phyloP scores from a whole-genome alignment of 805 yeast species.

The Schizosaccharomyces lindneri region DNA sequence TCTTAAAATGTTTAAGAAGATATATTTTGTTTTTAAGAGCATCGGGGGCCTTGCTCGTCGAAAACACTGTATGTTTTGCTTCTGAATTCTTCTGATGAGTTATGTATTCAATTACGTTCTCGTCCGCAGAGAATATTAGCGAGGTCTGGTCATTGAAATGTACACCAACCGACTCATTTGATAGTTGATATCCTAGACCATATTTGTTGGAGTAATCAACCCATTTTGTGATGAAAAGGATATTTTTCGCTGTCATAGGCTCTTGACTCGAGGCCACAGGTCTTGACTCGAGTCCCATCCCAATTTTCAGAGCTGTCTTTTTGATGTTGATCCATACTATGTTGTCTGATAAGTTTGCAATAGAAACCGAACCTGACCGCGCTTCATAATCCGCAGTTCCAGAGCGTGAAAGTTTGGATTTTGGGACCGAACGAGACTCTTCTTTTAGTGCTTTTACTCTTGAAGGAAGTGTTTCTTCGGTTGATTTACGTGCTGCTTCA shows the following conservation, averaged over 20 bases:
- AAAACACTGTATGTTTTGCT: not conserved
- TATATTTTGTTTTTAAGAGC: constrained; percentile 36
- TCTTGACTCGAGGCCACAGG: not conserved
- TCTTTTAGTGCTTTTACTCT: not conserved
- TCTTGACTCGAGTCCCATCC: not conserved
- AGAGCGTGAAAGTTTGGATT: not conserved
- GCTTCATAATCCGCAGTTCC: not conserved
- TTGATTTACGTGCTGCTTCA: not conserved
- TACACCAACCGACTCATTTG: constrained; percentile 76
- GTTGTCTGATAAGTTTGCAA: too few species aligned
- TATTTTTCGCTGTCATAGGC: too few species aligned
- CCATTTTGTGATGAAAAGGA: constrained; percentile 62
- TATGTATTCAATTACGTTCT: constrained; percentile 8
- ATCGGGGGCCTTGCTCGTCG: not conserved
- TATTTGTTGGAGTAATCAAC: constrained; percentile 91
- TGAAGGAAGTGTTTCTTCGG: not conserved
- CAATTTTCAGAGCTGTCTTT: not conserved
- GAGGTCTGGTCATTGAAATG: constrained; percentile 68
- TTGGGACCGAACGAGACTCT: not conserved
- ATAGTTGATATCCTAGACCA: constrained; percentile 81
- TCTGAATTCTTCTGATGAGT: not conserved
- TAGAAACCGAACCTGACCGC: not conserved
- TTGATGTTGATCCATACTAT: not conserved
- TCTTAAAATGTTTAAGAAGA: constrained; percentile 67
- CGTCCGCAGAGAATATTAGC: constrained; percentile 30